Evolutionary conservation across 2,329 filamentous ascomycete species (phyloP), one percentile per base, ranked within the genome.

Genomic region (Aureobasidium melanogenum): DNA sequence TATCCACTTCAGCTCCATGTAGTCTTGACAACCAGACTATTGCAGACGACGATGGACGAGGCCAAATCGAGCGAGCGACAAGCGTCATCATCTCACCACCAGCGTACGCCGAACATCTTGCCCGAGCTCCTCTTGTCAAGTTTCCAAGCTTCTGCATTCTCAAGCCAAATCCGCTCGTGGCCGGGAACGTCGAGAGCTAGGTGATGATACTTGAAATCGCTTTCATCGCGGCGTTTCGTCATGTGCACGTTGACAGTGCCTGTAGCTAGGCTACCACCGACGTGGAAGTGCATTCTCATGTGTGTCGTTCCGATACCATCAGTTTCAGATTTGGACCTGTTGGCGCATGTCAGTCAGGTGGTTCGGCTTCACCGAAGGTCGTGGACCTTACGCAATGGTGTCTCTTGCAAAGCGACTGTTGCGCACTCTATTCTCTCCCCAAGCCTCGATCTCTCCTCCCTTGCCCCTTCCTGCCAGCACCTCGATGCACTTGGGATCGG

Each of bases 251-350:
- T 80, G 7, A 91, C 91, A 0, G 86, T 79, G 15, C 92, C 93
- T 28, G 82, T 82, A 59, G 87, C 88, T 36, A 83, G 77, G 2
- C 89, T 87, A 0, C 93, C 93, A 71, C 92, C 86, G 41, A 96
- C 86, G 71, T 94, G 85, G 73, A 97, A 97, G 67, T 91, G 86
- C 82, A 97, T 91, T 65, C 84, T 77, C 64, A 97, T 73, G 72
- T 97, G 91, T 64, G 95, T 87, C 22, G 85, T 86, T 5, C 92
- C 92, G 64, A 84, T 80, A 12, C 81, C 77, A 70, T 97, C 92
- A 7, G 82, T 90, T 64, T 84, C 84, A 24, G 84, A 77, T 0
- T 82, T 84, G 0, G 87, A 88, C 4, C 86, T 88, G 64, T 12
- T 32, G 36, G 34, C 4, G 32, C n/a, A 54, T 30, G 30, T 61